These are phyloP conservation scores for Talaromyces sp. DNA, from an alignment of 2,329 filamentous ascomycete species.

Conservation along the genomic window DNA sequence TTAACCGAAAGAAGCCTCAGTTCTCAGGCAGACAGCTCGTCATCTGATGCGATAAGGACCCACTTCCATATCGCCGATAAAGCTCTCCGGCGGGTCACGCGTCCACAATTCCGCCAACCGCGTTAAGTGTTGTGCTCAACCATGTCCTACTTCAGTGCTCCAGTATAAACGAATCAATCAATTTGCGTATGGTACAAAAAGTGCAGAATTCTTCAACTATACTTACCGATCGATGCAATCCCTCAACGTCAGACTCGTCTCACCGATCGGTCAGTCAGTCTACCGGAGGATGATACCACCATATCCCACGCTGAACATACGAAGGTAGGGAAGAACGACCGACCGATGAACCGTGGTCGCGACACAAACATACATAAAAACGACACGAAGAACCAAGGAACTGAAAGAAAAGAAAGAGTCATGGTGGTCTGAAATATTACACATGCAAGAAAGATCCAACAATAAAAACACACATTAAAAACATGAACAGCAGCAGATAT, in stretches of 20 bases:
- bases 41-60: constrained; percentile 18
- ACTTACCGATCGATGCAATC: background rate
- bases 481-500: constrained; percentile 8
- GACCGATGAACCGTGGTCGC: constrained; percentile 1
- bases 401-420: background rate
- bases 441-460: constrained; percentile 14
- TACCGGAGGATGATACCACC: constrained; percentile 3
- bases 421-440: constrained; percentile 13
- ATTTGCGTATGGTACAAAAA: constrained; percentile 16
- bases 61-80: constrained; percentile 4
- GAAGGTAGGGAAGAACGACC: background rate
- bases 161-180: background rate
- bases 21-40: background rate
- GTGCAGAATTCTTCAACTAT: background rate
- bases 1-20: too few species aligned
- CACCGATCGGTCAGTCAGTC: background rate
- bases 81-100: constrained; percentile 10
- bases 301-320: constrained; percentile 2
- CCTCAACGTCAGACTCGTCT: background rate
- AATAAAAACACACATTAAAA: constrained; percentile 13
- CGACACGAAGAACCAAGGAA: constrained; percentile 2
- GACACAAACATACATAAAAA: constrained; percentile 3
- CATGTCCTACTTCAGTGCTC: background rate
- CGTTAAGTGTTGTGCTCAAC: background rate
- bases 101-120: background rate